Evolutionary conservation across 345 rosid genomes (phyloP), one percentile per base, ranked within the genome.

Genomic region (Linum usitatissimum): DNA sequence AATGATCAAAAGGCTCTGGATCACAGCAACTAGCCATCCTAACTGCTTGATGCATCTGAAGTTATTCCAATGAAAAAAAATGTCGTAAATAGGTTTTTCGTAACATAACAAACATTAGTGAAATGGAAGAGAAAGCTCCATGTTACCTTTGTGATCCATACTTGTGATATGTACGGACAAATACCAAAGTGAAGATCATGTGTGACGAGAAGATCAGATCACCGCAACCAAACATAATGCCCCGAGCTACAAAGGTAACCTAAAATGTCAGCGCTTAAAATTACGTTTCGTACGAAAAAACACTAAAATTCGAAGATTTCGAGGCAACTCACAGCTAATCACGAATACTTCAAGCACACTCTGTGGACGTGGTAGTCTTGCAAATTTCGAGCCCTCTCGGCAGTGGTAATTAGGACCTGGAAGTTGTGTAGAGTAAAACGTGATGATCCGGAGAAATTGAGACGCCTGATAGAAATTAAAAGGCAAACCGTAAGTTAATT

Each of bases 381-480:
- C 84, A 61, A 87, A 84, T 76, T 76, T 73, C 40, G 99, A 86
- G 30, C 99, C 99, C 99, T 87, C 93, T 0, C 93, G 91, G 68
- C 98, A 92, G 68, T 92, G 98, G 67, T 92, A 89, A 68, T 92
- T 92, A 57, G 98, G 98, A 62, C 98, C 98, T 13, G 98, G 98
- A 76, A 89, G 97, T 80, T 88, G 97, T 18, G 99, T 94, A 5
- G 99, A 82, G 71, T 88, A 94, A 75, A 94, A 94, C 38, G 99
- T 83, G 53, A 90, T 70, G 57, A 94, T 76, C 20, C 99, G 92
- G 67, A 94, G 97, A 73, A 70, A 15, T 71, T 94, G 99, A 63
- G 85, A 90, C 65, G 84, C 87, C 99, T 94, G 82, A 69, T 67
- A 45, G 4, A 10, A 4, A 45, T 45, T 0, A 15, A 45, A 15